Evolutionary conservation across 352 stramenopile species (phyloP).

Genomic region (Globisporangium apiculatum): DNA sequence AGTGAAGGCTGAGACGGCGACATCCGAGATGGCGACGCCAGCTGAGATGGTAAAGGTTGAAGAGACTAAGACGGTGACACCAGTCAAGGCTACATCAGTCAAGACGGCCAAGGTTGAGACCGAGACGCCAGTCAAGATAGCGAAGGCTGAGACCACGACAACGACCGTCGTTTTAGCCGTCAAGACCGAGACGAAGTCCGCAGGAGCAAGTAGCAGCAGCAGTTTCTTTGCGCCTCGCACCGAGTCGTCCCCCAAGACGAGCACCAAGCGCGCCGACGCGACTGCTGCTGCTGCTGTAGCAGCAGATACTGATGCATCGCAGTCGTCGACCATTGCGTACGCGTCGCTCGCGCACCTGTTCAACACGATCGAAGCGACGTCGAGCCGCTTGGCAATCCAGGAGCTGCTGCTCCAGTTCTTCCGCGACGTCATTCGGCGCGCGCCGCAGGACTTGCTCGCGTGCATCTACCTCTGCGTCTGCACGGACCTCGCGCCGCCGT

Average conservation of each 20-base stretch:
- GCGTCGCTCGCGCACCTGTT: constrained; percentile 61
- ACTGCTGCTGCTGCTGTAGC: not conserved
- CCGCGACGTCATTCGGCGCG: constrained; percentile 59
- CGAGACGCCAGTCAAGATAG: not conserved
- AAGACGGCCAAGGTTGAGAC: constrained; percentile 8
- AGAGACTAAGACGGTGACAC: not conserved
- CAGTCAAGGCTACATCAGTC: too few species aligned
- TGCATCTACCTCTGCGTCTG: constrained; percentile 90
- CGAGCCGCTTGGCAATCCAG: constrained; percentile 77
- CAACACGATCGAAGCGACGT: constrained; percentile 65
- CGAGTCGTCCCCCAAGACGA: constrained; percentile 14
- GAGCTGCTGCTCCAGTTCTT: constrained; percentile 86
- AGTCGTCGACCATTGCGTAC: constrained; percentile 29
- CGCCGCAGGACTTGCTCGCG: constrained; percentile 78
- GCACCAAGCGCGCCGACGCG: constrained; percentile 13
- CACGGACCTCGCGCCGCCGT: constrained; percentile 92
- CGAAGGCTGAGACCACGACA: not conserved
- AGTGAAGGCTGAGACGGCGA: not conserved
- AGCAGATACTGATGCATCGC: constrained; percentile 1
- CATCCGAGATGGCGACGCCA: not conserved
- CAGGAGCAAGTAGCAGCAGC: not conserved
- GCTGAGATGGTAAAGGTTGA: not conserved
- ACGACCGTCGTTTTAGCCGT: constrained; percentile 12
- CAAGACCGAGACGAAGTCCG: not conserved
- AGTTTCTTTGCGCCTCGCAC: constrained; percentile 27